Percentiles rank a stretch among this genome's conserved stretches.
These are phyloP conservation scores for Pseudocercospora eumusae DNA, from an alignment of 2,329 filamentous ascomycete species.

Conservation along the genomic window DNA sequence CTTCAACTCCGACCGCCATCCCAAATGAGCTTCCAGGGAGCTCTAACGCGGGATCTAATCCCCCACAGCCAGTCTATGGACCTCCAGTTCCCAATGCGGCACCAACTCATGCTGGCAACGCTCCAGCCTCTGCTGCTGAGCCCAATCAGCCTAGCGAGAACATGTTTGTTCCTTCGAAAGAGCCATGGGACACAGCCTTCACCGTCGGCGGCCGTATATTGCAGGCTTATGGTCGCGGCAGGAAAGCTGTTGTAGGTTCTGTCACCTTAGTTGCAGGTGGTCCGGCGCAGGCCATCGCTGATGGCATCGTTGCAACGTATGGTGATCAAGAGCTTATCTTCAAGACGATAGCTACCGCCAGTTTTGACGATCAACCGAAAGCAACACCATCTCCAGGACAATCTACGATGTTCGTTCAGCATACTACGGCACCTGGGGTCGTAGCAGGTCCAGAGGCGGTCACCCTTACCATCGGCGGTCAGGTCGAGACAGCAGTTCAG, in stretches of 20 bases:
- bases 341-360: slow-evolving; percentile 13
- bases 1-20: slow-evolving; percentile 23
- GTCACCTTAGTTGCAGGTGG: slow-evolving; percentile 25
- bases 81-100: background rate
- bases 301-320: slow-evolving; percentile 25
- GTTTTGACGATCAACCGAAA: slow-evolving; percentile 6
- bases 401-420: background rate
- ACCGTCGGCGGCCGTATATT: slow-evolving; percentile 21
- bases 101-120: background rate
- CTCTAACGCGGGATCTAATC: background rate
- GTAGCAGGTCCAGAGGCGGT: slow-evolving; percentile 10
- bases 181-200: slow-evolving; percentile 23
- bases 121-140: background rate
- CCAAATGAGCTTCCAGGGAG: slow-evolving; percentile 14
- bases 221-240: slow-evolving; percentile 21
- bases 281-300: slow-evolving; percentile 22
- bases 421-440: background rate
- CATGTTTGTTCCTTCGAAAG: slow-evolving; percentile 20
- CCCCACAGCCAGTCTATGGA: background rate
- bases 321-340: slow-evolving; percentile 23
- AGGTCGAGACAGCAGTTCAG: slow-evolving; percentile 21
- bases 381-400: background rate
- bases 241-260: slow-evolving; percentile 23
- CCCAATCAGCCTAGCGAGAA: background rate
- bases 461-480: slow-evolving; percentile 19